Percentiles rank a stretch among this genome's conserved stretches.
phyloP scores from a whole-genome alignment of 2,329 filamentous ascomycete species.

The Phoma sp. region DNA sequence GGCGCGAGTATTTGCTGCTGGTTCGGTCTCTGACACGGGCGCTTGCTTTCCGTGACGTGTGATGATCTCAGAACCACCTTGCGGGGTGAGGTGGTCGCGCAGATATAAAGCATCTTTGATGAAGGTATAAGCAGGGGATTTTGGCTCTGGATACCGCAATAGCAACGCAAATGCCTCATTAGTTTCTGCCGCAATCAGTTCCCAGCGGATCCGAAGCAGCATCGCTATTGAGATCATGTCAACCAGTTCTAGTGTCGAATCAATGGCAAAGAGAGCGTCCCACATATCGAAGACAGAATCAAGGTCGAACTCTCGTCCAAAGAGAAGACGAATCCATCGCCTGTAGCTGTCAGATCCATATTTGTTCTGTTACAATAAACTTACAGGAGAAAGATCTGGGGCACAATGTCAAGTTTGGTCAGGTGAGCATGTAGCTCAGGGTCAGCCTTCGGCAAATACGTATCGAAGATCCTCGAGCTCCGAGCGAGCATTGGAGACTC shows the following conservation, averaged over 20 bases:
- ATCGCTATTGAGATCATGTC: slow-evolving; percentile 94
- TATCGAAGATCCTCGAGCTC: slow-evolving; percentile 85
- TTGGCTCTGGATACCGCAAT: slow-evolving; percentile 76
- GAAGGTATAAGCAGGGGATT: slow-evolving; percentile 75
- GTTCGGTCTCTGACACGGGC: slow-evolving; percentile 35
- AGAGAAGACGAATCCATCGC: slow-evolving; percentile 91
- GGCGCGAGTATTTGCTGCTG: slow-evolving; percentile 35
- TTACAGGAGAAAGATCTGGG: slow-evolving; percentile 94
- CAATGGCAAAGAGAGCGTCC: slow-evolving; percentile 90
- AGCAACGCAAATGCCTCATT: slow-evolving; percentile 81
- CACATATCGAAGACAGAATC: slow-evolving; percentile 83
- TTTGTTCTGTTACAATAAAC: slow-evolving; percentile 28
- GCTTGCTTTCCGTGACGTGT: slow-evolving; percentile 68
- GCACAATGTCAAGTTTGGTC: slow-evolving; percentile 83
- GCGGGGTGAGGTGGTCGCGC: slow-evolving; percentile 65
- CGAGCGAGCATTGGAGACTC: slow-evolving; percentile 79
- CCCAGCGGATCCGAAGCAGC: slow-evolving; percentile 90
- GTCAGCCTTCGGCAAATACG: slow-evolving; percentile 77
- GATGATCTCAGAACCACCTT: slow-evolving; percentile 70
- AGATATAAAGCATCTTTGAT: slow-evolving; percentile 85
- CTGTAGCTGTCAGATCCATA: slow-evolving; percentile 53
- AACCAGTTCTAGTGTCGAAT: slow-evolving; percentile 78
- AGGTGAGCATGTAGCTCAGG: slow-evolving; percentile 84
- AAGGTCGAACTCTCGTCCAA: slow-evolving; percentile 92
- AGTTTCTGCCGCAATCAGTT: slow-evolving; percentile 85